These are phyloP conservation scores for Candida tunisiensis DNA, from an alignment of 1,139 yeast genomes.

Conservation along the genomic window DNA sequence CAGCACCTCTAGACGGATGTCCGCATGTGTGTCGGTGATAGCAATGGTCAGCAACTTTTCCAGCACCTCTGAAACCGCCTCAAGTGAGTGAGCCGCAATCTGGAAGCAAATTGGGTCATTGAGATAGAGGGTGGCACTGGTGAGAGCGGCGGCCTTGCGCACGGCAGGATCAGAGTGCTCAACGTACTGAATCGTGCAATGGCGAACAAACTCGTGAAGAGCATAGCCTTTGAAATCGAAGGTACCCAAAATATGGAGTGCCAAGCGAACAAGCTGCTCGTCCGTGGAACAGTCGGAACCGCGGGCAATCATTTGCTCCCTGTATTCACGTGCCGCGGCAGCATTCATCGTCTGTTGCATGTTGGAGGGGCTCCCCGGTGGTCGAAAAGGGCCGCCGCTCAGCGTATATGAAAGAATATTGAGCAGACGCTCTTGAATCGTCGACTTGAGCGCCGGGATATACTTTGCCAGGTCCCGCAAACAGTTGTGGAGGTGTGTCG, in stretches of 20 bases:
- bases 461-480: conserved; percentile 47
- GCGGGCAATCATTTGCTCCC: conserved; percentile 54
- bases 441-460: conserved; percentile 65
- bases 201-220: conserved; percentile 72
- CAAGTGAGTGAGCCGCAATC: conserved; percentile 67
- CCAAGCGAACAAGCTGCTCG: conserved; percentile 45
- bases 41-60: conserved; percentile 68
- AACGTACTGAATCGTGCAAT: conserved; percentile 64
- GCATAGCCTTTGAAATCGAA: conserved; percentile 66
- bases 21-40: conserved; percentile 81
- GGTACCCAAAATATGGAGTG: conserved; percentile 53
- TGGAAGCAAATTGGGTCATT: conserved; percentile 77
- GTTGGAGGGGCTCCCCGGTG: conserved; percentile 68
- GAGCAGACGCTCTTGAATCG: conserved; percentile 55
- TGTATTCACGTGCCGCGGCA: conserved; percentile 54
- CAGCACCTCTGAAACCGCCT: conserved; percentile 72
- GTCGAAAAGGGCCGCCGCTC: conserved; percentile 66
- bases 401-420: conserved; percentile 62
- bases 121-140: conserved; percentile 65
- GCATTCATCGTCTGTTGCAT: conserved; percentile 37
- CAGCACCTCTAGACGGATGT: conserved; percentile 67
- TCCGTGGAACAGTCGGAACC: conserved; percentile 20
- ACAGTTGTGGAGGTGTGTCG: conserved; percentile 65
- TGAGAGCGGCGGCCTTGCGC: conserved; percentile 69
- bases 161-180: conserved; percentile 70